Evolutionary conservation across 805 yeast genomes (phyloP).

Genomic region (Candida suzukii): DNA sequence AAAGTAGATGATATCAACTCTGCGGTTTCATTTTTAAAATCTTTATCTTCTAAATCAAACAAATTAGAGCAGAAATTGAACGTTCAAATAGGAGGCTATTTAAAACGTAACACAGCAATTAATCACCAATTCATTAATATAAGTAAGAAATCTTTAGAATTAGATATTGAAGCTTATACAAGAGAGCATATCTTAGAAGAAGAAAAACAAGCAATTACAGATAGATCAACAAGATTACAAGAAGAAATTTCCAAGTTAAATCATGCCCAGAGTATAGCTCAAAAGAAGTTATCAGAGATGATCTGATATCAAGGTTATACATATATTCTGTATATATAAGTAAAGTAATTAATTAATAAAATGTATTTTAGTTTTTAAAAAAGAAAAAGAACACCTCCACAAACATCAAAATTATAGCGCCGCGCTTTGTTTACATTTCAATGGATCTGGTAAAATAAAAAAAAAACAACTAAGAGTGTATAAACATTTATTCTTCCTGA

Average conservation of each 20-base stretch:
- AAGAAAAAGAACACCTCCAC: no score
- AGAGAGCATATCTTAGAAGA: constrained; percentile 1
- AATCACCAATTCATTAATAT: constrained; percentile 11
- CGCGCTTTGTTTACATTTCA: no score
- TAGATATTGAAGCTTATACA: constrained; percentile 9
- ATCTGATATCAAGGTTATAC: not conserved
- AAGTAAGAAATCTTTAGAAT: constrained; percentile 6
- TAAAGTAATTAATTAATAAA: no score
- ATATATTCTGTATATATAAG: no score
- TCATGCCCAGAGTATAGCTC: constrained; percentile 7
- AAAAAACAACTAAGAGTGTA: no score
- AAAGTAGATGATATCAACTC: not conserved
- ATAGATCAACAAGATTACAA: constrained; percentile 5
- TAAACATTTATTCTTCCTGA: no score
- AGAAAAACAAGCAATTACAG: constrained; percentile 7
- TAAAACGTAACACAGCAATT: constrained; percentile 18
- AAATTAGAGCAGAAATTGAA: constrained; percentile 22
- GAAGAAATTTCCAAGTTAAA: constrained; percentile 5
- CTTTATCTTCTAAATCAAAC: constrained; percentile 10
- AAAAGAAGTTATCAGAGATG: constrained; percentile 4
- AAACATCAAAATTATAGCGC: no score
- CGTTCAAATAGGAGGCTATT: constrained; percentile 23
- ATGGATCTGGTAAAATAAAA: no score
- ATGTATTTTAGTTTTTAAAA: not conserved
- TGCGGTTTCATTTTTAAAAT: not conserved